Base-by-base conservation (phyloP, 805 yeast species). In the Tetrapisispora nanseiensis region DNA sequence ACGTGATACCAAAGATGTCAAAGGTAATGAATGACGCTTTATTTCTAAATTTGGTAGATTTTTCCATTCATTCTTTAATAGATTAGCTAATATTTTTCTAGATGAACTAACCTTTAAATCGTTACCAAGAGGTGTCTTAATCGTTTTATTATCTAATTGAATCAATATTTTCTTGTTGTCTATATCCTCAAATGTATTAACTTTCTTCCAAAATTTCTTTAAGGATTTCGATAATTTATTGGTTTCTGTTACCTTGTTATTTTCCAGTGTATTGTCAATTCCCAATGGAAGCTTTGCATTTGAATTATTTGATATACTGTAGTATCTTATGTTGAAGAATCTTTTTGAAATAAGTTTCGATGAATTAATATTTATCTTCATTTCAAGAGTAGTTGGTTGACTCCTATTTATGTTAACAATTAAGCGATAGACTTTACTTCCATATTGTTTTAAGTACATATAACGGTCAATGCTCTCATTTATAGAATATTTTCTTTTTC, bases 21-120 rank as follows among this genome's bases (percentile, higher is more conserved):
- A 65, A 0, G 97, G 97, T 33, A 92, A 70, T 3, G 39, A 32
- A 37, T 27, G 32, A 16, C 31, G 33, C 60, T 82, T 83, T 53
- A 89, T 75, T 37, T 75, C 68, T 46, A 80, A 69, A 44, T 72
- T 71, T 3, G 90, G 75, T 43, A 92, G 65, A 32, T 74, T 73
- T 43, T 76, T 71, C 98, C 98, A 92, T 64, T 92, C 99, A 55
- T 86, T 86, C 31, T 78, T 78, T 29, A 92, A 68, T 52, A 90
- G 62, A 48, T 78, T 70, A 0, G 96, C 96, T 48, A 92, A 66
- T 9, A 76, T 64, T 45, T 67, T 66, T 54, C 81, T 80, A 7
- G 65, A 47, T 21, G 58, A 55, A 4, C 95, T 95, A 12, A 92
- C 63, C 1, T 75, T 63, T 39, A 92, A 62, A 20, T 74, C 71